phyloP scores from a whole-genome alignment of 805 yeast genomes.

The Priceomyces carsonii region DNA sequence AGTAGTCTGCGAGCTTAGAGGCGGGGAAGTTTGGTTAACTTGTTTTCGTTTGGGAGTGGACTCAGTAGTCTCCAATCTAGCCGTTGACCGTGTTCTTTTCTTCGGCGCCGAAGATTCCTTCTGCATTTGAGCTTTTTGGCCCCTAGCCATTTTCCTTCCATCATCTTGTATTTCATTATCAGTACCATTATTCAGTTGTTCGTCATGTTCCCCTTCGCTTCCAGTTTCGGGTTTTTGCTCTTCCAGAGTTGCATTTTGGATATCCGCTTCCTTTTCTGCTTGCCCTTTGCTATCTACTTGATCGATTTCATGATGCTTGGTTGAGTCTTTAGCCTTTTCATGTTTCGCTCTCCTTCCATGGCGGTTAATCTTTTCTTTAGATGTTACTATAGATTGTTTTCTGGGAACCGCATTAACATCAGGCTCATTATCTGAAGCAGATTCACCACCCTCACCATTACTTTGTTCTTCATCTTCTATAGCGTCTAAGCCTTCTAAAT shows the following conservation, averaged over 20 bases:
- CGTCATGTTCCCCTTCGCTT: conserved; percentile 7
- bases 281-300: conserved; percentile 14
- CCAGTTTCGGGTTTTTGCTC: too few species aligned
- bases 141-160: conserved; percentile 10
- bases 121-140: too few species aligned
- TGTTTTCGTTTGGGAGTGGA: conserved; percentile 13
- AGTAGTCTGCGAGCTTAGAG: conserved; percentile 5
- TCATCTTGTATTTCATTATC: conserved; percentile 10
- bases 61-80: conserved; percentile 11
- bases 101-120: conserved; percentile 9
- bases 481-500: conserved; percentile 58
- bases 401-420: conserved; percentile 15
- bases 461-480: conserved; percentile 38
- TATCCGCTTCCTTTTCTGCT: conserved; percentile 24
- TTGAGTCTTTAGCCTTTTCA: conserved; percentile 3
- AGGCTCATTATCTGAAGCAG: conserved; percentile 19
- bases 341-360: conserved; percentile 6
- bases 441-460: conserved; percentile 11
- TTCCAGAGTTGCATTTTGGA: conserved; percentile 16
- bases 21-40: conserved; percentile 13
- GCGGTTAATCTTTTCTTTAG: conserved; percentile 3
- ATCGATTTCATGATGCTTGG: too few species aligned
- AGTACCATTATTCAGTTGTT: conserved; percentile 1
- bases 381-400: conserved; percentile 1
- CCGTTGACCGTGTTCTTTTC: conserved; percentile 15